Evolutionary conservation across 768 basidiomycete genomes (phyloP).

Genomic region (Leucosporidium creatinivorum): DNA sequence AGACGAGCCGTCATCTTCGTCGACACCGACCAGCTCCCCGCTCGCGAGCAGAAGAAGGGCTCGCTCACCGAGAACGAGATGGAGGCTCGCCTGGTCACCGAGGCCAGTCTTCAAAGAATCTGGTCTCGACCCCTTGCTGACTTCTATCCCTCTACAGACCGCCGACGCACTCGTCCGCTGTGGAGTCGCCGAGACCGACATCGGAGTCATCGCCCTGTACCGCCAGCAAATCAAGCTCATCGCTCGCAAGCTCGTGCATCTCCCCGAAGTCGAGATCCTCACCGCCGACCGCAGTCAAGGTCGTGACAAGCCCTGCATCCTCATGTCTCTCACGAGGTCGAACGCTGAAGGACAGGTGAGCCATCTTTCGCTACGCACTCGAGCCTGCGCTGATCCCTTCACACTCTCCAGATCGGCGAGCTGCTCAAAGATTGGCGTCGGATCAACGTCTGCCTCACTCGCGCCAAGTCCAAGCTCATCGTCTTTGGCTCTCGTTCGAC

Average conservation of each 20-base stretch:
- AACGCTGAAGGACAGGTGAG: constrained; percentile 68
- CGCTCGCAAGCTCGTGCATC: constrained; percentile 54
- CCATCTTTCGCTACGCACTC: constrained; percentile 14
- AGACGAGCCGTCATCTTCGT: constrained; percentile 86
- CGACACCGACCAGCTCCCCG: constrained; percentile 80
- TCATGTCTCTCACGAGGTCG: constrained; percentile 85
- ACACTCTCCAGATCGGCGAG: constrained; percentile 66
- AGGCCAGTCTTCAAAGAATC: constrained; percentile 41
- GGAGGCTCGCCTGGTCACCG: constrained; percentile 54
- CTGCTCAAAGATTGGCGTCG: constrained; percentile 91
- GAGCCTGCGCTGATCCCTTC: neutral
- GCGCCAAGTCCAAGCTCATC: constrained; percentile 80
- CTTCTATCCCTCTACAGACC: constrained; percentile 48
- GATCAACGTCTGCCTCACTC: constrained; percentile 93
- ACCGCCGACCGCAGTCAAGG: constrained; percentile 36
- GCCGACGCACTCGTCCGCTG: constrained; percentile 57
- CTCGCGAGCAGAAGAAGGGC: constrained; percentile 69
- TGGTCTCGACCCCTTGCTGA: neutral
- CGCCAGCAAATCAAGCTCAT: constrained; percentile 92
- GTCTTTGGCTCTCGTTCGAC: constrained; percentile 83
- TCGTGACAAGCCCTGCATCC: constrained; percentile 80
- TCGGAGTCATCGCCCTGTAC: constrained; percentile 86
- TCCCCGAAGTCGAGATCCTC: constrained; percentile 48
- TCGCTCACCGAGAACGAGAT: constrained; percentile 82
- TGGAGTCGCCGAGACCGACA: constrained; percentile 61